Percentiles rank a stretch among this genome's conserved stretches.
These are phyloP conservation scores for Fomitopsis schrenkii DNA, from an alignment of 1,284 basidiomycete genomes.

Conservation along the genomic window DNA sequence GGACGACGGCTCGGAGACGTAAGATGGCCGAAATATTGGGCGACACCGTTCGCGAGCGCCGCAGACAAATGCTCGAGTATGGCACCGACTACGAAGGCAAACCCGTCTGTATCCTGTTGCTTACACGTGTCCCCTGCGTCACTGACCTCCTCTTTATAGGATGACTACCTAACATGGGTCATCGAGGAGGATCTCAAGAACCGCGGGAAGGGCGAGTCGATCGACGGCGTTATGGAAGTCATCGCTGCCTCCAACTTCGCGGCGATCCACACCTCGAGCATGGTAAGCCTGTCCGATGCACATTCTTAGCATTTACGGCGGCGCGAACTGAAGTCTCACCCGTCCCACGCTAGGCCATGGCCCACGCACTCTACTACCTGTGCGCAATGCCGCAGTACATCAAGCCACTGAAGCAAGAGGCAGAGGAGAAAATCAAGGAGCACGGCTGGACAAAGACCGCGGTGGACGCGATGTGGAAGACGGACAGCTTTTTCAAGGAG, in stretches of 20 bases:
- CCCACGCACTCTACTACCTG: conserved; percentile 22
- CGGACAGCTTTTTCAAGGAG: conserved; percentile 26
- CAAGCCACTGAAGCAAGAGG: conserved; percentile 19
- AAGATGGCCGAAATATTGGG: neutral
- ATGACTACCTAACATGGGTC: conserved; percentile 40
- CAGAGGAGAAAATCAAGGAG: conserved; percentile 11
- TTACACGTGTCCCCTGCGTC: neutral
- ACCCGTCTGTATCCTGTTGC: neutral
- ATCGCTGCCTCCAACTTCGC: conserved; percentile 30
- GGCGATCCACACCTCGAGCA: conserved; percentile 36
- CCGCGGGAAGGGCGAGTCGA: neutral
- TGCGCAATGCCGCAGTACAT: conserved; percentile 18
- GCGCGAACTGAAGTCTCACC: too few relatives aligned
- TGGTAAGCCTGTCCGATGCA: conserved; percentile 13
- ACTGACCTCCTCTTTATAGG: conserved; percentile 20
- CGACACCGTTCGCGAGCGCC: neutral
- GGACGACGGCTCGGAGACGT: neutral
- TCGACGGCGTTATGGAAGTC: neutral
- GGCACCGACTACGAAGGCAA: neutral
- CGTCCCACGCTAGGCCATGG: conserved; percentile 14
- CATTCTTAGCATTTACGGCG: neutral
- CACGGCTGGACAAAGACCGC: conserved; percentile 20
- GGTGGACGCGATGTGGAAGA: conserved; percentile 19
- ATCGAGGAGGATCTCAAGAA: conserved; percentile 16
- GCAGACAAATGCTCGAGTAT: neutral